Conservation (phyloP, 108 stramenopile genomes). For the Nannochloropsis granulata region DNA sequence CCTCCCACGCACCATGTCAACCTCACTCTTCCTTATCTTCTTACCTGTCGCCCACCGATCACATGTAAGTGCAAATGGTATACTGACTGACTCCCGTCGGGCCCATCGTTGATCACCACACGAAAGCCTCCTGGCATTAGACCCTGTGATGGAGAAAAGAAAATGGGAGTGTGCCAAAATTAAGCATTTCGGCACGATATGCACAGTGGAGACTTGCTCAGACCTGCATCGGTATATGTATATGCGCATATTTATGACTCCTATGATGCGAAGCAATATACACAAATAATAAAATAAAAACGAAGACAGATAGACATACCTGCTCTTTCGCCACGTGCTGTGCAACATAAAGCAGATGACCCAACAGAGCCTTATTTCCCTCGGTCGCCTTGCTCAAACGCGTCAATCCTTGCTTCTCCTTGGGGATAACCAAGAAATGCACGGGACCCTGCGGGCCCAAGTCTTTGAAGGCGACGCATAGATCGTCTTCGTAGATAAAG, state of each 20-base stretch:
- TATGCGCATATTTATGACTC: neutral
- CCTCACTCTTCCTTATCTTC: neutral
- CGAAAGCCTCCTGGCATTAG: conserved; percentile 62
- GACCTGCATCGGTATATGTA: too few relatives aligned
- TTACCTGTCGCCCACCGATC: conserved; percentile 51
- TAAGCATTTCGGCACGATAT: too few relatives aligned
- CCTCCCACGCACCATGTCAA: too few relatives aligned
- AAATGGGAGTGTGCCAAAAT: too few relatives aligned
- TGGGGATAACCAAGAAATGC: conserved; percentile 93
- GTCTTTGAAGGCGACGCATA: conserved; percentile 77
- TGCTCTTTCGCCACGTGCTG: conserved; percentile 63
- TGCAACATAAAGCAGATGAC: conserved; percentile 82
- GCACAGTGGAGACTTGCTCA: too few relatives aligned
- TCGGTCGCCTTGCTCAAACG: conserved; percentile 69
- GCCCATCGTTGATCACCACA: conserved; percentile 84
- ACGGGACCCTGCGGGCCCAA: conserved; percentile 75
- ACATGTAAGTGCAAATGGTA: conserved; percentile 88
- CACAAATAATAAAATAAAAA: conserved; percentile 40
- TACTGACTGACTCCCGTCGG: conserved; percentile 71
- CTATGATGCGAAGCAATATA: neutral
- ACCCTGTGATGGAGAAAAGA: neutral
- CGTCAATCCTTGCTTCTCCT: conserved; percentile 74
- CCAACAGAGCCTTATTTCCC: conserved; percentile 76
- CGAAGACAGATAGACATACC: conserved; percentile 2
- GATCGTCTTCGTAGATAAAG: conserved; percentile 84